phyloP scores from a whole-genome alignment of 495 filamentous ascomycete genomes.

The Penicillium macrosclerotiorum region DNA sequence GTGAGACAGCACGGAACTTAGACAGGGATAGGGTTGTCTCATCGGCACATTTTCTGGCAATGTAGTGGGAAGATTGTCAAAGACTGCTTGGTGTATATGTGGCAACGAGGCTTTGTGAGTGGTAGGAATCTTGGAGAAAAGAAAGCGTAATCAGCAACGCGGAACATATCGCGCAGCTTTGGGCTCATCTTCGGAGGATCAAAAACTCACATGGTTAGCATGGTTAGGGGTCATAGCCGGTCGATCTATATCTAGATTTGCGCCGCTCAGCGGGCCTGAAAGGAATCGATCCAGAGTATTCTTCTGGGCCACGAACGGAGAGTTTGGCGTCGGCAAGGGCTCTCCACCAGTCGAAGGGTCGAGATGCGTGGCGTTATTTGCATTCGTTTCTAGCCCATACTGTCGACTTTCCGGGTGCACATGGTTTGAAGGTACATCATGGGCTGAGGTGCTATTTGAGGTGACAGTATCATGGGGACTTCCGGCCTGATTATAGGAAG shows the following conservation, averaged over 20 bases:
- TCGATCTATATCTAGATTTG: background rate
- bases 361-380: background rate
- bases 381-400: background rate
- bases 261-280: background rate
- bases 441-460: constrained; percentile 2
- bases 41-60: background rate
- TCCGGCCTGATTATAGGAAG: background rate
- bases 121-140: background rate
- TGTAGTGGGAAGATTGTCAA: constrained; percentile 2
- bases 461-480: constrained; percentile 4
- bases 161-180: too few species aligned
- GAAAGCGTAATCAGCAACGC: background rate
- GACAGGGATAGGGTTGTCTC: constrained; percentile 16
- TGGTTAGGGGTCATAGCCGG: background rate
- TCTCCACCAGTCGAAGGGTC: background rate
- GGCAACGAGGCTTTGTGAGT: background rate
- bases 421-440: background rate
- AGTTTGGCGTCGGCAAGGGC: background rate
- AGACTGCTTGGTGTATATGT: constrained; percentile 2
- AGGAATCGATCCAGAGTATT: background rate
- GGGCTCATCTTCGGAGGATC: background rate
- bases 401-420: background rate
- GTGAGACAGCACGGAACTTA: constrained; percentile 32
- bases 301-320: background rate
- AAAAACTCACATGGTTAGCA: background rate